Evolutionary conservation across 352 stramenopile genomes (phyloP).

Genomic region (Phytophthora vignae): DNA sequence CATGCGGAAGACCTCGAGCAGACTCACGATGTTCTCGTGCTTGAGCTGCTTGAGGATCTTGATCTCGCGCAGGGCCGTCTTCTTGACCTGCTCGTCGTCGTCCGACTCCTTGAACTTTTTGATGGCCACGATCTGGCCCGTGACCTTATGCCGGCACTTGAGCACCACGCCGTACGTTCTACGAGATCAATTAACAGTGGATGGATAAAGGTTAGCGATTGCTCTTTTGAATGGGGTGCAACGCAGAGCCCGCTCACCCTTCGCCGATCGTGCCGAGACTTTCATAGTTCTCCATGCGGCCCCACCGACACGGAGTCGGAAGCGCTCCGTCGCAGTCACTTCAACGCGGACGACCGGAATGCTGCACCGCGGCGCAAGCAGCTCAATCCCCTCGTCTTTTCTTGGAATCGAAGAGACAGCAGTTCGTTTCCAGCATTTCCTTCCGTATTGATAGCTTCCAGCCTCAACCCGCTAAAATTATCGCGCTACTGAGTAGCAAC

Average conservation of each 20-base stretch:
- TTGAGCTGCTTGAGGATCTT: conserved; percentile 88
- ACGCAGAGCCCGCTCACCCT: conserved; percentile 55
- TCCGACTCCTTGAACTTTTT: conserved; percentile 94
- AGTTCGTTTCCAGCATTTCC: conserved; percentile 41
- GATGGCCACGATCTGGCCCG: conserved; percentile 89
- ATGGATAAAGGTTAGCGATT: conserved; percentile 2
- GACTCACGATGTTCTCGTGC: conserved; percentile 90
- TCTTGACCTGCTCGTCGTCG: conserved; percentile 91
- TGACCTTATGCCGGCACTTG: conserved; percentile 86
- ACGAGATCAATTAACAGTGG: neutral
- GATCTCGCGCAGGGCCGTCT: conserved; percentile 87
- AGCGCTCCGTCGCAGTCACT: conserved; percentile 13
- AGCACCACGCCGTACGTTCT: conserved; percentile 90
- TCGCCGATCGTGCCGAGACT: conserved; percentile 88
- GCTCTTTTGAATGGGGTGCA: neutral
- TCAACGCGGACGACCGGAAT: conserved; percentile 3
- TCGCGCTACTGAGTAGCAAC: neutral
- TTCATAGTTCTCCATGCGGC: conserved; percentile 89
- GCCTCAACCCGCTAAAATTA: conserved; percentile 34
- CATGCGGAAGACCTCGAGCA: conserved; percentile 88
- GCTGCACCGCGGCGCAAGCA: neutral
- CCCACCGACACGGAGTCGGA: conserved; percentile 7
- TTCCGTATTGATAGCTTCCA: conserved; percentile 40
- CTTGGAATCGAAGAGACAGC: conserved; percentile 27
- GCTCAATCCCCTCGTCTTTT: conserved; percentile 20